A percentile compares a stretch with the other conserved stretches of the same genome.
Evolutionary conservation across 164 flowering plant species (phyloP).

Genomic region (Stephania japonica): DNA sequence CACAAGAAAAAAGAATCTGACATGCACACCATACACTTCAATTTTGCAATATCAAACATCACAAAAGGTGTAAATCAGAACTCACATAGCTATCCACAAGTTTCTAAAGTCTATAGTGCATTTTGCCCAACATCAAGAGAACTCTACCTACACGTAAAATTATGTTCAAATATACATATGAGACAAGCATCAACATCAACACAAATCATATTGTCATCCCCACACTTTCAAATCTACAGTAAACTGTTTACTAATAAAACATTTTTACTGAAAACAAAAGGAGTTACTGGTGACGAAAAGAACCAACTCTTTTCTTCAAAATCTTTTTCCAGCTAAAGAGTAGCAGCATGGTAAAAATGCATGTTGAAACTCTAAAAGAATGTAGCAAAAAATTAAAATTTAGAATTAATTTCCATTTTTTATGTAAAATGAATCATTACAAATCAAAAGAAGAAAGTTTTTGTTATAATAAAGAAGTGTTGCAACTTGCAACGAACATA

Average conservation of each 20-base stretch:
- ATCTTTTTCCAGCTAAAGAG: background rate
- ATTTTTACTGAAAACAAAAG: background rate
- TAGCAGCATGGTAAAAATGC: background rate
- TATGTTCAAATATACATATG: background rate
- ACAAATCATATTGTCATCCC: background rate
- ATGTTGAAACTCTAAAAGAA: background rate
- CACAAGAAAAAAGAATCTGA: slow-evolving; percentile 2
- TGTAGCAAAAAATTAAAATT: background rate
- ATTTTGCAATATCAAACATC: background rate
- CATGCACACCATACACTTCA: background rate
- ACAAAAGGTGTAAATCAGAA: background rate
- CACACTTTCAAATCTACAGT: background rate
- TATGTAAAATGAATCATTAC: background rate
- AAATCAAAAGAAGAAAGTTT: background rate
- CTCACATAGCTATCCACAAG: slow-evolving; percentile 85
- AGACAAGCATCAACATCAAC: background rate
- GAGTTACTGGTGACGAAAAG: background rate
- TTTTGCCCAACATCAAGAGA: slow-evolving; percentile 74
- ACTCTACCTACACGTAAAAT: slow-evolving; percentile 50
- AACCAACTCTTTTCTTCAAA: background rate
- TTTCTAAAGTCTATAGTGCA: slow-evolving; percentile 75
- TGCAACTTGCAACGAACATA: background rate
- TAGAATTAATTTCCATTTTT: no score
- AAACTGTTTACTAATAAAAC: background rate
- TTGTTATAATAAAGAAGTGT: background rate